Base-by-base conservation (phyloP, 257 asterid genomes). In the Nicotiana otophora region DNA sequence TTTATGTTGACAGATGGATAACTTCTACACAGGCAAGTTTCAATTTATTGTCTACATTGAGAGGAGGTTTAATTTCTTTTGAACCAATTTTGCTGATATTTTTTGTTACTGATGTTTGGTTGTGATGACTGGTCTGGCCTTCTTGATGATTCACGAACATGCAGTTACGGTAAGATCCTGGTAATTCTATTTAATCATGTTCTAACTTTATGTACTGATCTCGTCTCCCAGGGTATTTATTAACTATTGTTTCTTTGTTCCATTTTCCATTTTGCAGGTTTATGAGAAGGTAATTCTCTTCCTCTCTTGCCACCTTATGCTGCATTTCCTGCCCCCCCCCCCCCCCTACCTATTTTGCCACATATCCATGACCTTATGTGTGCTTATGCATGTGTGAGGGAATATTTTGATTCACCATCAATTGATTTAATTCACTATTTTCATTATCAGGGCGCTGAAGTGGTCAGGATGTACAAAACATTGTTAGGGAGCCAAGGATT, bases 381-480 rank as follows among this genome's bases (percentile, higher is more conserved):
- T 58, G 76, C 72, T 77, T 79, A 42, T 70, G 75, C 81, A 54
- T 28, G n/a, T 80, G 84, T 62, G 63, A 78, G 31, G 72, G 81
- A 26, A 46, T 26, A 20, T 69, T 23, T 61, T 75, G 81, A 75
- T 76, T 28, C 16, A 15, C 82, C 80, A 8, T 81, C 55, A 31
- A 31, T 31, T 31, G 53, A 74, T 65, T 67, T 58, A 64, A 70
- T 61, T 84, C 82, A 61, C 64, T 10, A 48, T 83, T 67, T 61
- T 75, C 60, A 82, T 86, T 48, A 80, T 80, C 88, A 93, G 97
- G 98, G 98, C 81, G 97, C 98, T 82, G 98, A 93, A 85, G 98
- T 93, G 74, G 97, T 93, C 51, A 90, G 98, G 89, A 93, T 93
- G 98, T 93, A 93, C 90, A 93, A 93, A 87, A 93, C 98, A 48